Evolutionary conservation across 2,329 filamentous ascomycete genomes (phyloP), one percentile per base, ranked within the genome.

Genomic region (Arthrobotrys sinensis): DNA sequence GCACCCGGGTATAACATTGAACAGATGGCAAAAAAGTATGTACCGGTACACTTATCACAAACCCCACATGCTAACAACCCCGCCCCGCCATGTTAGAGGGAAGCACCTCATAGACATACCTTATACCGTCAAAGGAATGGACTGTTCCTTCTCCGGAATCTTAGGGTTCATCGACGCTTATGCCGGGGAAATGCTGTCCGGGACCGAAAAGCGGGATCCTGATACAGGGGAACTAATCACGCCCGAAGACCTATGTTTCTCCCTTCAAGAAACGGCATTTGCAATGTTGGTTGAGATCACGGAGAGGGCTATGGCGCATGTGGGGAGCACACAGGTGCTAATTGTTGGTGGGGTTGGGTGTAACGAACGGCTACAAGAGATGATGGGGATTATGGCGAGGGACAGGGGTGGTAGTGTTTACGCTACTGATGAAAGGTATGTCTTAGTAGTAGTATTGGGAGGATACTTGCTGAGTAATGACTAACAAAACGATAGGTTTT

Each of bases 241-340:
- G 0, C 89, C 90, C 4, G 93, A 90, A 76, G 94, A 98, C 83
- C 86, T 99, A 50, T 99, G 96, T 85, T 98, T 97, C 85, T 94
- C 91, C 3, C 87, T 99, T 70, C 96, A 99, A 84, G 96, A 99
- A 85, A 98, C 95, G 0, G 90, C 98, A 10, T 99, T 90, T 83
- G 93, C 95, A 2, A 99, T 99, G 96, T 86, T 99, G 50, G 96
- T 99, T 1, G 96, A 99, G 86, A 99, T 97, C 82, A 99, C 96
- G 0, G 96, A 99, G 86, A 90, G 96, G 48, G 96, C 96, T 34
- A 99, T 99, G 96, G 96, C 96, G 10, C 96, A 99, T 84, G 96
- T 98, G 10, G 95, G 94, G 12, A 93, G 91, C 68, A 89, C 87
- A 63, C 93, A 98, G 86, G 96, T 99, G 5, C 87, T 99, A 53